These are phyloP conservation scores for Circinella minor DNA, from an alignment of 371 early-diverging fungal species.

Conservation along the genomic window DNA sequence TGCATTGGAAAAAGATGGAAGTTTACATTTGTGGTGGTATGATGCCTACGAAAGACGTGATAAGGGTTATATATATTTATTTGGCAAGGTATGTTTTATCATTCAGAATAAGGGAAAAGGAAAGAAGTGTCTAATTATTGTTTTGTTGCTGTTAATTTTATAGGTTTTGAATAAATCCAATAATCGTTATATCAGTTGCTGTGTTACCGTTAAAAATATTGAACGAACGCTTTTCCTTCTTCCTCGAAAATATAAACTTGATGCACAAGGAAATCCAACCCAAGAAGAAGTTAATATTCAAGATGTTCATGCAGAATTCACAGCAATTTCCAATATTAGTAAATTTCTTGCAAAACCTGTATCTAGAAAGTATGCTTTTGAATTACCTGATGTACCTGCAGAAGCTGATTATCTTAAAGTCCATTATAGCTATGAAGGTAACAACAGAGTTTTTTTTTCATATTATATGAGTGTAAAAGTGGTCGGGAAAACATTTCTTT, in stretches of 20 bases:
- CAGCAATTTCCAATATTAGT: conserved; percentile 65
- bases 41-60: conserved; percentile 87
- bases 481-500: too few species aligned
- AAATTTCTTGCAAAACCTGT: conserved; percentile 68
- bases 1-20: conserved; percentile 66
- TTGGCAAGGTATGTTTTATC: conserved; percentile 80
- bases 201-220: conserved; percentile 80
- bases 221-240: conserved; percentile 89
- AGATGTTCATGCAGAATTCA: conserved; percentile 82
- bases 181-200: conserved; percentile 78
- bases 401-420: conserved; percentile 89
- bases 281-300: conserved; percentile 62
- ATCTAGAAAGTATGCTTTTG: conserved; percentile 92
- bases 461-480: not conserved
- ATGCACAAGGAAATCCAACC: conserved; percentile 59
- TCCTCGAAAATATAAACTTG: conserved; percentile 69
- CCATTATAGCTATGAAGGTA: conserved; percentile 75
- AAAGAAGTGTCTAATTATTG: not conserved
- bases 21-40: conserved; percentile 85
- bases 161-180: conserved; percentile 53
- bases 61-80: conserved; percentile 83
- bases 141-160: not conserved
- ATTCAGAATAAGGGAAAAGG: not conserved
- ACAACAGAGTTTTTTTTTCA: not conserved
- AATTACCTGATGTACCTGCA: conserved; percentile 81